phyloP scores from a whole-genome alignment of 441 rosid species.

The Arabidopsis lyrata region DNA sequence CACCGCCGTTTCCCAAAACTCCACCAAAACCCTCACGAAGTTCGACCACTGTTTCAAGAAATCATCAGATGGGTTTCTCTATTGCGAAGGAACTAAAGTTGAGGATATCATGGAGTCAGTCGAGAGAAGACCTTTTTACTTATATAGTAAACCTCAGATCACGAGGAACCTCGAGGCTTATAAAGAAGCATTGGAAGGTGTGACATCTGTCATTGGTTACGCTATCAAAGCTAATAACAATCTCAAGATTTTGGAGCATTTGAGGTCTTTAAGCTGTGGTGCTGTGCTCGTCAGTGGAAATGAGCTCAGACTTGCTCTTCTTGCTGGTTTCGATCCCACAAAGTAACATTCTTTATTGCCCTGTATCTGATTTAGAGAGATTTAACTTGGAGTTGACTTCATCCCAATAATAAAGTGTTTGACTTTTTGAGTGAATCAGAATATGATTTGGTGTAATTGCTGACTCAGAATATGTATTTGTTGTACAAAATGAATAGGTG shows the following conservation, averaged over 20 bases:
- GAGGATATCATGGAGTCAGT: slow-evolving; percentile 77
- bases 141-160: slow-evolving; percentile 92
- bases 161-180: slow-evolving; percentile 86
- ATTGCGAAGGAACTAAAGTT: slow-evolving; percentile 87
- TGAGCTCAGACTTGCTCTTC: slow-evolving; percentile 91
- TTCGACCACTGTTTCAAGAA: slow-evolving; percentile 85
- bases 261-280: slow-evolving; percentile 89
- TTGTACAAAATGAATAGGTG: slow-evolving; percentile 56
- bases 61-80: slow-evolving; percentile 85
- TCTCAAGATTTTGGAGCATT: slow-evolving; percentile 89
- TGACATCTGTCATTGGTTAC: slow-evolving; percentile 80
- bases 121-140: slow-evolving; percentile 88
- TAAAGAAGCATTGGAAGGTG: slow-evolving; percentile 76
- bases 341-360: slow-evolving; percentile 53
- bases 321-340: slow-evolving; percentile 88
- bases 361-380: background rate
- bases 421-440: slow-evolving; percentile 20
- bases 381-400: background rate
- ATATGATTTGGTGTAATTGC: slow-evolving; percentile 18
- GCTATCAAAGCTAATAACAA: slow-evolving; percentile 97
- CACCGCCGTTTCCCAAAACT: slow-evolving; percentile 53
- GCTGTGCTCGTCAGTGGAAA: slow-evolving; percentile 96
- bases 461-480: slow-evolving; percentile 16
- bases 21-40: slow-evolving; percentile 45
- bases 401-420: background rate